Conservation (phyloP, 2,329 filamentous ascomycete genomes). For the Botryosphaeria agaves region DNA sequence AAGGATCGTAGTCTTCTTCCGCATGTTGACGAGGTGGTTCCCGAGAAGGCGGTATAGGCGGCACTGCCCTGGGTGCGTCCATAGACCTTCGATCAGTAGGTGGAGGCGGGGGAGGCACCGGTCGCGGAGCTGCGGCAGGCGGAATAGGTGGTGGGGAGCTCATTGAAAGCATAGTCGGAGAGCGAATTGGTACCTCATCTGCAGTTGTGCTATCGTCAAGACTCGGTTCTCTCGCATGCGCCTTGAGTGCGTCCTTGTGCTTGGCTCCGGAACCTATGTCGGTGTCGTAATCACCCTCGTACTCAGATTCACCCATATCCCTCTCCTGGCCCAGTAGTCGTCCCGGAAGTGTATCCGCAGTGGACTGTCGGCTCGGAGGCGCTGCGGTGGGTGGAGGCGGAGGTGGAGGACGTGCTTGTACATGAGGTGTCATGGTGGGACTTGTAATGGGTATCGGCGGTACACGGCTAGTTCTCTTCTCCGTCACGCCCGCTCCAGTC, state of each 20-base stretch:
- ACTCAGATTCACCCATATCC: constrained; percentile 74
- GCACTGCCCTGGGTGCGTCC: constrained; percentile 53
- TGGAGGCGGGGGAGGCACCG: constrained; percentile 38
- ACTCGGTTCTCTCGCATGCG: constrained; percentile 62
- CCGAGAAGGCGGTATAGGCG: constrained; percentile 40
- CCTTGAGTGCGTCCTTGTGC: constrained; percentile 81
- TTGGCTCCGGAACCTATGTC: constrained; percentile 90
- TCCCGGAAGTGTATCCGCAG: constrained; percentile 13
- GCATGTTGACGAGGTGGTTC: constrained; percentile 18
- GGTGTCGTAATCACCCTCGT: constrained; percentile 95
- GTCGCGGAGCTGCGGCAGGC: constrained; percentile 18
- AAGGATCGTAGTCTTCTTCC: constrained; percentile 55
- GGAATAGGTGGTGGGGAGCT: constrained; percentile 17
- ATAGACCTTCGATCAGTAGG: constrained; percentile 41
- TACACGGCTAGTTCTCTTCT: constrained; percentile 17
- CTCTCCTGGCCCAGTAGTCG: constrained; percentile 34
- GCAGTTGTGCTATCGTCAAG: constrained; percentile 45
- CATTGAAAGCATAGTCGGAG: constrained; percentile 15
- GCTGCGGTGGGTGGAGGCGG: constrained; percentile 25
- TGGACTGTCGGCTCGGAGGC: constrained; percentile 18
- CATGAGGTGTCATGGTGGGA: constrained; percentile 15
- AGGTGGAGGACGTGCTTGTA: constrained; percentile 23
- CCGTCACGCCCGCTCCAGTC: constrained; percentile 10
- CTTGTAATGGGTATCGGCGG: constrained; percentile 18
- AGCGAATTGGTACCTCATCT: constrained; percentile 34